A percentile compares a stretch with the other conserved stretches of the same genome.
Conservation (phyloP, 1,284 basidiomycete species). For the Leccinum angustisporum region DNA sequence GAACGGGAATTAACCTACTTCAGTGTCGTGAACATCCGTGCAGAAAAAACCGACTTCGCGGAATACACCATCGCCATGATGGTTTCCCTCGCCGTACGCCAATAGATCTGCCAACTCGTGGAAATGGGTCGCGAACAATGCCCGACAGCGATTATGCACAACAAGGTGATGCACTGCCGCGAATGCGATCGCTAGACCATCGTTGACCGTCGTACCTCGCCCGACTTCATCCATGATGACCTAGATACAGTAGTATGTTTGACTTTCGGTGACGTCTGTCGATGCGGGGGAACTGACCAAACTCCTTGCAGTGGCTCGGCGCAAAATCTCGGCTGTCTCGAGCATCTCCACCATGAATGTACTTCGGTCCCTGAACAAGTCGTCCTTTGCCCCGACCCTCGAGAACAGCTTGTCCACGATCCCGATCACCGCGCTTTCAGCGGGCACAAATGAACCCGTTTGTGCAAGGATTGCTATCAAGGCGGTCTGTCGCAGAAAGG, state of each 20-base stretch:
- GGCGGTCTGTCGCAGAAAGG: conserved; percentile 88
- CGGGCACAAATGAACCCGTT: conserved; percentile 91
- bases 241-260: conserved; percentile 38
- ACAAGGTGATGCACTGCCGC: conserved; percentile 85
- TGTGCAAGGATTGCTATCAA: conserved; percentile 92
- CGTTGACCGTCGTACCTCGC: conserved; percentile 88
- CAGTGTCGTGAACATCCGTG: conserved; percentile 79
- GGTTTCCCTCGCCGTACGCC: conserved; percentile 45
- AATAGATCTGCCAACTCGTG: conserved; percentile 91
- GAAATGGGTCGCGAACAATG: conserved; percentile 96
- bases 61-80: conserved; percentile 49
- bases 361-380: conserved; percentile 88
- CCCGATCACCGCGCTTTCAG: conserved; percentile 75
- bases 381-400: conserved; percentile 94
- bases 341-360: conserved; percentile 96
- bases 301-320: conserved; percentile 77
- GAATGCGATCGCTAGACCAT: conserved; percentile 93
- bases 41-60: conserved; percentile 80
- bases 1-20: conserved; percentile 44
- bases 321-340: conserved; percentile 80
- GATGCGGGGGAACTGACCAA: conserved; percentile 51
- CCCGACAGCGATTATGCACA: conserved; percentile 71
- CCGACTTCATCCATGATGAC: conserved; percentile 99
- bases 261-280: not conserved
- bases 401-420: conserved; percentile 92